These are phyloP conservation scores for Aegilops bicornis DNA, from an alignment of 176 grass and related monocot genomes.

Conservation along the genomic window DNA sequence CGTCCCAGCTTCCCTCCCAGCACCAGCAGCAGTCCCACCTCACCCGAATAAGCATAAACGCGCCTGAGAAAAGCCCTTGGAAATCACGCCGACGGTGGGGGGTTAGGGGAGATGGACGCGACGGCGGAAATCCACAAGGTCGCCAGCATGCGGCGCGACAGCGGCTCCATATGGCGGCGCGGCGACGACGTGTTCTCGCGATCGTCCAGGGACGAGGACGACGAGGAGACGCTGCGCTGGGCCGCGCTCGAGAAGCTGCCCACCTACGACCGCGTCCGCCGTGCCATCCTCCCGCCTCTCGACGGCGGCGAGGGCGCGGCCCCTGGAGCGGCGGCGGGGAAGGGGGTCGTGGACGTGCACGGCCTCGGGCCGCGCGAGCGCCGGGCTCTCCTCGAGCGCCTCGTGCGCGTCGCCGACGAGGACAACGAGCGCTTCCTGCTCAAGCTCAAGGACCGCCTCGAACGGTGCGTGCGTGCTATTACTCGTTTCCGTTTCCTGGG, in stretches of 20 bases:
- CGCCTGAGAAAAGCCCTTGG: not conserved
- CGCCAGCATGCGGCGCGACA: conserved; percentile 48
- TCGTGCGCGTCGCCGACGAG: conserved; percentile 79
- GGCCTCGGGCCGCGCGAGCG: conserved; percentile 44
- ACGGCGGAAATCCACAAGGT: conserved; percentile 44
- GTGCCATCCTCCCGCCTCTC: conserved; percentile 48
- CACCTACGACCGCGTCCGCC: conserved; percentile 73
- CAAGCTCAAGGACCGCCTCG: conserved; percentile 85
- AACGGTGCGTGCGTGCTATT: conserved; percentile 37
- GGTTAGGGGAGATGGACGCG: conserved; percentile 35
- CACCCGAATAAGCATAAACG: not conserved
- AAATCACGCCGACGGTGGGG: not conserved
- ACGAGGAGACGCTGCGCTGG: conserved; percentile 91
- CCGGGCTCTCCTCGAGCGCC: conserved; percentile 55
- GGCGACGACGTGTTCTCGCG: conserved; percentile 65
- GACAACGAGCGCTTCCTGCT: conserved; percentile 85
- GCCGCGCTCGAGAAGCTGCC: conserved; percentile 87
- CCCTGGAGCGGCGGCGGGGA: not conserved
- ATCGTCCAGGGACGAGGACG: conserved; percentile 78
- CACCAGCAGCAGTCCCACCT: not conserved
- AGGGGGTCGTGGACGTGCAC: conserved; percentile 57
- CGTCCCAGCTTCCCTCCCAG: not conserved
- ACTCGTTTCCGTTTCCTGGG: not conserved
- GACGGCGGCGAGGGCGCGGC: not conserved
- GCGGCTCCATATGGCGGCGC: conserved; percentile 55